phyloP scores from a whole-genome alignment of 441 rosid genomes.

The Arabidopsis hybrid region DNA sequence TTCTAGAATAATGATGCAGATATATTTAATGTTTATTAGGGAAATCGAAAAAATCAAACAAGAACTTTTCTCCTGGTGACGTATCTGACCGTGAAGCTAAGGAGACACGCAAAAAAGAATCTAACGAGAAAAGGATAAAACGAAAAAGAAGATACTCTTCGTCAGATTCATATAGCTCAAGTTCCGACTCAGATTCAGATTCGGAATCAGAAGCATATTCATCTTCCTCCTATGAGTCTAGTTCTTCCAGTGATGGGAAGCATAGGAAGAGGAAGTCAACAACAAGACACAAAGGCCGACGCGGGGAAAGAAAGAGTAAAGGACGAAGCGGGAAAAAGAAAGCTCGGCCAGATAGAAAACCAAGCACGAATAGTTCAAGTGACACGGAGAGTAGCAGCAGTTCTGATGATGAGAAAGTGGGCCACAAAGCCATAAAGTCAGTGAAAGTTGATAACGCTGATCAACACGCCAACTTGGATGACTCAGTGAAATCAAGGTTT shows the following conservation, averaged over 20 bases:
- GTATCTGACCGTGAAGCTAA: slow-evolving; percentile 58
- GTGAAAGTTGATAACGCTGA: slow-evolving; percentile 41
- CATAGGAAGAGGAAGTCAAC: slow-evolving; percentile 67
- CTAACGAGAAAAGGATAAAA: slow-evolving; percentile 65
- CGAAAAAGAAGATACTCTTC: slow-evolving; percentile 82
- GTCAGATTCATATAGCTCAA: slow-evolving; percentile 78
- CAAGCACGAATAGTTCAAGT: slow-evolving; percentile 65
- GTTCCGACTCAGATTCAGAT: slow-evolving; percentile 70
- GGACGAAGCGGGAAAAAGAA: slow-evolving; percentile 59
- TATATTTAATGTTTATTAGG: slow-evolving; percentile 51
- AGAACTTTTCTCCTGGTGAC: slow-evolving; percentile 58
- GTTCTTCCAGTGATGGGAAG: slow-evolving; percentile 76
- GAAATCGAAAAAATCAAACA: slow-evolving; percentile 63
- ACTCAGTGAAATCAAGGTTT: slow-evolving; percentile 69
- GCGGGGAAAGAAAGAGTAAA: slow-evolving; percentile 55
- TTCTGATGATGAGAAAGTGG: slow-evolving; percentile 61
- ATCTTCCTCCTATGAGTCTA: slow-evolving; percentile 61
- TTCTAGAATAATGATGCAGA: slow-evolving; percentile 20
- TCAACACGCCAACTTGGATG: slow-evolving; percentile 42
- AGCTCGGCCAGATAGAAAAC: slow-evolving; percentile 51
- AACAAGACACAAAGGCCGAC: slow-evolving; percentile 57
- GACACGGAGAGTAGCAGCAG: slow-evolving; percentile 64
- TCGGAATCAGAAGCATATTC: slow-evolving; percentile 62
- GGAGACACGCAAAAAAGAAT: slow-evolving; percentile 56
- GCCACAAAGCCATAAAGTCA: slow-evolving; percentile 48